Evolutionary conservation across 352 stramenopile species (phyloP).

Genomic region (Phytophthora meadii): DNA sequence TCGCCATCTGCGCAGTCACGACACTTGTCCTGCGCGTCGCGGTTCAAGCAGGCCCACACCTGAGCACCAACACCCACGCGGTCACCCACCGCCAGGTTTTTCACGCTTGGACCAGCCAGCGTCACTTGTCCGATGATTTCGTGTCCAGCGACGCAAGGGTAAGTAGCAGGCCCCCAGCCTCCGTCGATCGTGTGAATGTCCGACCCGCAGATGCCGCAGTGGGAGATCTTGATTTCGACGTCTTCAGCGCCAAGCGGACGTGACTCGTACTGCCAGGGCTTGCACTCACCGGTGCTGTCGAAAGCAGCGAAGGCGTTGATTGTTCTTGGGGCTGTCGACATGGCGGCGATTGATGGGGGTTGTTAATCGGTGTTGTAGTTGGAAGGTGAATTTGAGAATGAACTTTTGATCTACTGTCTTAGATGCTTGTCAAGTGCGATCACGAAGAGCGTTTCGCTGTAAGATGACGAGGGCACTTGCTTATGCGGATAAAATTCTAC

Average conservation of each 20-base stretch:
- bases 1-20: conserved; percentile 59
- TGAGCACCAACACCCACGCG: conserved; percentile 40
- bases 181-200: conserved; percentile 56
- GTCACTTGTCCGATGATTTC: conserved; percentile 37
- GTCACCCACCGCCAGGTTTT: conserved; percentile 72
- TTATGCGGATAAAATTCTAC: background rate
- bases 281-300: conserved; percentile 30
- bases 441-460: background rate
- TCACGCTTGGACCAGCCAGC: conserved; percentile 47
- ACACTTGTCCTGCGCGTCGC: conserved; percentile 61
- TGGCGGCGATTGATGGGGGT: background rate
- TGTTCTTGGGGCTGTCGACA: conserved; percentile 29
- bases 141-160: conserved; percentile 53
- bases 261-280: conserved; percentile 43
- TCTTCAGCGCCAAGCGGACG: conserved; percentile 36
- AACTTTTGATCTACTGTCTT: background rate
- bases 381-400: conserved; percentile 12
- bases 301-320: conserved; percentile 50
- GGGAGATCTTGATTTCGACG: conserved; percentile 28
- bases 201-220: conserved; percentile 24
- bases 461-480: background rate
- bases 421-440: no score
- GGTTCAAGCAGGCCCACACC: conserved; percentile 57
- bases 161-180: conserved; percentile 41
- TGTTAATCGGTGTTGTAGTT: conserved; percentile 5